These are phyloP conservation scores for Pezicula carpinea DNA, from an alignment of 2,329 filamentous ascomycete species.

Conservation along the genomic window DNA sequence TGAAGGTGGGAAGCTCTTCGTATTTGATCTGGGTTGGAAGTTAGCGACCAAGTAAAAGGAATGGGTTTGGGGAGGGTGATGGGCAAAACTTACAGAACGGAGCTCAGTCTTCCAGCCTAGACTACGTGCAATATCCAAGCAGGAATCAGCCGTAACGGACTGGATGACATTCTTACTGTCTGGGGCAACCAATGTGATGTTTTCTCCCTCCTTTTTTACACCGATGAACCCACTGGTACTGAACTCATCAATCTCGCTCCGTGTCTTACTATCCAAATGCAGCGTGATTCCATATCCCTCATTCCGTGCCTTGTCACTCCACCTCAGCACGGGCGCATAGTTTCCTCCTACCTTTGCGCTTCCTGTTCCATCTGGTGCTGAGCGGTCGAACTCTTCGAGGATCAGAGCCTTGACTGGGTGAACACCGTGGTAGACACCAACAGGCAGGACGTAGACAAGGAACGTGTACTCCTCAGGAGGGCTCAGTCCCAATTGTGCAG, in stretches of 20 bases:
- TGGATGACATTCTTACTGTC: slow-evolving; percentile 82
- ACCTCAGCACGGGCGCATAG: slow-evolving; percentile 86
- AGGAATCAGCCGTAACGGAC: slow-evolving; percentile 74
- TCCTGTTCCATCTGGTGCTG: slow-evolving; percentile 86
- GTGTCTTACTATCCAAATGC: slow-evolving; percentile 80
- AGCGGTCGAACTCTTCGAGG: slow-evolving; percentile 87
- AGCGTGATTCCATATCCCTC: slow-evolving; percentile 92
- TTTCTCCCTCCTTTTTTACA: slow-evolving; percentile 51
- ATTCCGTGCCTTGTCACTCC: slow-evolving; percentile 74
- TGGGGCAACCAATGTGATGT: slow-evolving; percentile 72
- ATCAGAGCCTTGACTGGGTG: slow-evolving; percentile 84
- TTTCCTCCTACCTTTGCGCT: slow-evolving; percentile 94
- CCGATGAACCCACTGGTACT: slow-evolving; percentile 92
- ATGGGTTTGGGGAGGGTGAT: background rate
- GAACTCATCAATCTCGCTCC: slow-evolving; percentile 91
- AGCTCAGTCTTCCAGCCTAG: slow-evolving; percentile 84
- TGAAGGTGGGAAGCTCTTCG: slow-evolving; percentile 53
- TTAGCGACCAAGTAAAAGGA: slow-evolving; percentile 2
- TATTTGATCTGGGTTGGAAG: slow-evolving; percentile 54
- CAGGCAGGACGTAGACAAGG: slow-evolving; percentile 83
- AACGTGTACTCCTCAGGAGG: slow-evolving; percentile 93
- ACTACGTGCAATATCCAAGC: slow-evolving; percentile 67
- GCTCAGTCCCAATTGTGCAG: slow-evolving; percentile 78
- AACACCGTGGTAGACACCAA: slow-evolving; percentile 88
- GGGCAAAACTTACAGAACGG: slow-evolving; percentile 53